Base-by-base conservation (phyloP, 2,329 filamentous ascomycete genomes). In the Calonectria multiphialidica region DNA sequence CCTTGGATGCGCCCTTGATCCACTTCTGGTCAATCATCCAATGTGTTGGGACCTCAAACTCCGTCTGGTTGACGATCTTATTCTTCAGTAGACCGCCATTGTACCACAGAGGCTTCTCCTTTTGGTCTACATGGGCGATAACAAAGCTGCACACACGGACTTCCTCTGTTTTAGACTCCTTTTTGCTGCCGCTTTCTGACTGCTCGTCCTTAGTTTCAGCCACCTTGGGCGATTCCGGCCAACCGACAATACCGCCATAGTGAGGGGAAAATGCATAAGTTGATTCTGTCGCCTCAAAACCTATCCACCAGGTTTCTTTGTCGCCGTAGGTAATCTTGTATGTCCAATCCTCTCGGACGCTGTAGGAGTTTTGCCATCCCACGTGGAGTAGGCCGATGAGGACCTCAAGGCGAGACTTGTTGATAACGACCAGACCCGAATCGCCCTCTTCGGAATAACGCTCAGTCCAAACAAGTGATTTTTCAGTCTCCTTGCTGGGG, bases 271-370 rank as follows among this genome's bases (percentile, higher is more conserved):
- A 86, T 2, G 80, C 76, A 63, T 87, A 87, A 0, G 62, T 71
- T 0, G 83, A 80, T 4, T 82, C 82, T 3, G 82, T 80, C 1
- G 86, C 78, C 69, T 87, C 86, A 9, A 86, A 79, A 0, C 85
- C 85, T 25, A 87, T 79, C 86, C 86, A 87, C 80, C 82, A 87
- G 1, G 81, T 84, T 72, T 87, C 86, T 73, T 87, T 87, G 44
- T 88, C 86, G 0, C 86, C 86, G 25, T 87, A 84, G 0, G 80
- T 84, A 33, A 86, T 76, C 37, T 80, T 79, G 70, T 86, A 87
- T 1, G 85, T 86, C 12, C 83, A 79, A 37, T 37, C 9, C 4
- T 85, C 82, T 0, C 86, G 82, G 1, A 87, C 85, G 0, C 71
- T 75, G 8, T 81, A 75, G 1, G 82, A 83, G 63, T 88, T 87